Evolutionary conservation across 768 basidiomycete species (phyloP).

Genomic region (Suillus sp.): DNA sequence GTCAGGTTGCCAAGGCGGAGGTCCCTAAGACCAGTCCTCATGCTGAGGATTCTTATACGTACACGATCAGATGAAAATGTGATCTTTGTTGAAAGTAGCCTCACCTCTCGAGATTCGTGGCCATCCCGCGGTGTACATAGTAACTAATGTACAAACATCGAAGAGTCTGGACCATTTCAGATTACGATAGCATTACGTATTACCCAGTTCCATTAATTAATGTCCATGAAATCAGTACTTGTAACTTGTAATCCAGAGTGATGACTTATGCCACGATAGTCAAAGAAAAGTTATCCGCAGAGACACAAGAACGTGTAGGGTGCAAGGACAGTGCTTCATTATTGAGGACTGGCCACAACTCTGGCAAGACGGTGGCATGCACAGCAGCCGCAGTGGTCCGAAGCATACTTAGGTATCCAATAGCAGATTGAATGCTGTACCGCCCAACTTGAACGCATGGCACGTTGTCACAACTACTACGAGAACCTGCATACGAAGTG

Average conservation of each 20-base stretch:
- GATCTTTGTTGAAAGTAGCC: background rate
- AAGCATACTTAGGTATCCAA: conserved; percentile 10
- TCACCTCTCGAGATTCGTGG: background rate
- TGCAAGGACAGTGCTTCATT: too few relatives aligned
- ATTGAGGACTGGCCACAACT: too few relatives aligned
- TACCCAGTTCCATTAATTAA: too few relatives aligned
- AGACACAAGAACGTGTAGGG: too few relatives aligned
- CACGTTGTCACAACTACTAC: conserved; percentile 13
- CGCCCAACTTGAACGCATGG: conserved; percentile 7
- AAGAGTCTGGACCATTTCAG: background rate
- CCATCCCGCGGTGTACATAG: background rate
- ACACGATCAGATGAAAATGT: background rate
- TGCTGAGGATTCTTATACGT: background rate
- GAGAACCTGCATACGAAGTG: background rate
- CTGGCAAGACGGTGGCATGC: background rate
- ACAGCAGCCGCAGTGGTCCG: background rate
- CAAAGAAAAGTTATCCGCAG: too few relatives aligned
- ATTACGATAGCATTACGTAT: background rate
- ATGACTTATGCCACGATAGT: too few relatives aligned
- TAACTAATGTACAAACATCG: background rate
- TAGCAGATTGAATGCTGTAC: conserved; percentile 2
- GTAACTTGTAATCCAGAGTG: too few relatives aligned
- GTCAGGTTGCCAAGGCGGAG: conserved; percentile 5
- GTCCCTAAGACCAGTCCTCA: conserved; percentile 2
- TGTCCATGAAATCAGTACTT: too few relatives aligned